These are phyloP conservation scores for Pichia sp. DNA, from an alignment of 1,139 yeast species.

Conservation along the genomic window DNA sequence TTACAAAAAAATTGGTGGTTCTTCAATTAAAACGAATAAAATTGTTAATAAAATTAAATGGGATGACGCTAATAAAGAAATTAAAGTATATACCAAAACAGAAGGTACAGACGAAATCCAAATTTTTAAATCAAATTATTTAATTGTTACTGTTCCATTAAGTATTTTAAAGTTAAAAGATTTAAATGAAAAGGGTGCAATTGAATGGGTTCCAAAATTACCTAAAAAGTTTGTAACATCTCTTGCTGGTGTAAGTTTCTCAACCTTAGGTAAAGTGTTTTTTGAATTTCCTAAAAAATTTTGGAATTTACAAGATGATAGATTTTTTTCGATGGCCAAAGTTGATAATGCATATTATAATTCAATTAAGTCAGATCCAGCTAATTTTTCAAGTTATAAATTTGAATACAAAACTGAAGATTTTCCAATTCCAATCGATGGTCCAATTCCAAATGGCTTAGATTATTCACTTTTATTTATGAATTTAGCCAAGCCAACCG, in stretches of 20 bases:
- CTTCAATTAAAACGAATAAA: slow-evolving; percentile 37
- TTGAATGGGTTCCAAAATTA: slow-evolving; percentile 56
- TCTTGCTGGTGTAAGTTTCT: slow-evolving; percentile 48
- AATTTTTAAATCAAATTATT: slow-evolving; percentile 40
- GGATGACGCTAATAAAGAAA: slow-evolving; percentile 24
- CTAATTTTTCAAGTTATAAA: slow-evolving; percentile 2
- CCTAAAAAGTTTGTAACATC: slow-evolving; percentile 42
- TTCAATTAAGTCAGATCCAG: slow-evolving; percentile 2
- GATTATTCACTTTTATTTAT: slow-evolving; percentile 37
- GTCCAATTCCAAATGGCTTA: slow-evolving; percentile 10
- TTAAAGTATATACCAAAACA: slow-evolving; percentile 22
- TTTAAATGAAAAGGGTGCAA: slow-evolving; percentile 35
- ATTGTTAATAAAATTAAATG: slow-evolving; percentile 42
- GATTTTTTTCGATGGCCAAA: slow-evolving; percentile 43
- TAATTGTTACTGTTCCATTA: slow-evolving; percentile 71
- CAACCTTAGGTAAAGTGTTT: slow-evolving; percentile 70
- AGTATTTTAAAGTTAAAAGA: slow-evolving; percentile 47
- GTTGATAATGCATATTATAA: slow-evolving; percentile 24
- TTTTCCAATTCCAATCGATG: slow-evolving; percentile 3
- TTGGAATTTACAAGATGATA: slow-evolving; percentile 56
- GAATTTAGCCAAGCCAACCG: slow-evolving; percentile 36
- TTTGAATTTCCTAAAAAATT: slow-evolving; percentile 62
- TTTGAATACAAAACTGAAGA: slow-evolving; percentile 9
- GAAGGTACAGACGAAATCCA: slow-evolving; percentile 21
- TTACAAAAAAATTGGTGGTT: slow-evolving; percentile 12